Evolutionary conservation across 2,329 filamentous ascomycete genomes (phyloP).

Genomic region (Capronia epimyces): DNA sequence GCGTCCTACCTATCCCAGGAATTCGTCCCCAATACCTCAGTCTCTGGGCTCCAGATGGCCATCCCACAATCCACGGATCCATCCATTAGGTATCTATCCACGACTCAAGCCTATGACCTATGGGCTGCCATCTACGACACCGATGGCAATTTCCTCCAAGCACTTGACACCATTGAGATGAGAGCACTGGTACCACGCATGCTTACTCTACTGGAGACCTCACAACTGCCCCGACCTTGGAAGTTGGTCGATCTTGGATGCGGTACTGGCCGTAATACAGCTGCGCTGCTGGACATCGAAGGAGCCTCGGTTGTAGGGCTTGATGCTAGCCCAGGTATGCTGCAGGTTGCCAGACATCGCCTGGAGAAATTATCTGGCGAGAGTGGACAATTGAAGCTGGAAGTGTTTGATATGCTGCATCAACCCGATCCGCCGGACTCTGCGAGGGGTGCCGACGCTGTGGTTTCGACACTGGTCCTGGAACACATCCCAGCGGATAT

Average conservation of each 20-base stretch:
- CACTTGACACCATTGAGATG: constrained; percentile 56
- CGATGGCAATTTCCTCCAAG: constrained; percentile 62
- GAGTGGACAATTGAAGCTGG: constrained; percentile 30
- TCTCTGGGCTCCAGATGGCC: constrained; percentile 7
- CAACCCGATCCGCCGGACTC: constrained; percentile 27
- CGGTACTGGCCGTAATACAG: constrained; percentile 60
- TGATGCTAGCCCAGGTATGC: constrained; percentile 55
- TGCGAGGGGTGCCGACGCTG: constrained; percentile 25
- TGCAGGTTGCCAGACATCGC: constrained; percentile 45
- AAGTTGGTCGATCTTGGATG: constrained; percentile 59
- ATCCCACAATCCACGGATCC: constrained; percentile 18
- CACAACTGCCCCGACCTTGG: constrained; percentile 21
- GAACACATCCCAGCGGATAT: constrained; percentile 55
- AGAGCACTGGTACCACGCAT: constrained; percentile 47
- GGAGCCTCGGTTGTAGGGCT: constrained; percentile 46
- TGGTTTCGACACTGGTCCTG: constrained; percentile 59
- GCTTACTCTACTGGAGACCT: constrained; percentile 33
- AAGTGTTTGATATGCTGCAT: constrained; percentile 39
- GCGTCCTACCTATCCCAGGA: neutral
- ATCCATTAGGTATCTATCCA: constrained; percentile 35
- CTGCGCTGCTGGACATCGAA: constrained; percentile 34
- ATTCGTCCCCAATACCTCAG: no score
- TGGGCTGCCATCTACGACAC: constrained; percentile 57
- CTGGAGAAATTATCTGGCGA: constrained; percentile 1
- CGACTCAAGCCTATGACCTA: constrained; percentile 44